Evolutionary conservation across 768 basidiomycete genomes (phyloP).

Genomic region (Leccinum sublutescens): DNA sequence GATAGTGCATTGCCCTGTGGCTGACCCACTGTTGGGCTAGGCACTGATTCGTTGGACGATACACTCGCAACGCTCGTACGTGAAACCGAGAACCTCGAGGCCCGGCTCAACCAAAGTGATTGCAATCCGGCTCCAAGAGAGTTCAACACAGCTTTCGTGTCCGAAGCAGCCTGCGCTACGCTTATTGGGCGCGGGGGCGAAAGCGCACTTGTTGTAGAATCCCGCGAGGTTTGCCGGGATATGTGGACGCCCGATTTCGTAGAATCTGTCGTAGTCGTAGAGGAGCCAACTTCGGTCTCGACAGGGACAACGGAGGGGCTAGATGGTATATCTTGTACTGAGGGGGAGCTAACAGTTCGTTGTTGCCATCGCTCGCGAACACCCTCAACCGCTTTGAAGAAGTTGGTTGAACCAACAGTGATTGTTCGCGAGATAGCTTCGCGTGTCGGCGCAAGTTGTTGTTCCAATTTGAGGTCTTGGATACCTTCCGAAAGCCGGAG

Average conservation of each 20-base stretch:
- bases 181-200: constrained; percentile 25
- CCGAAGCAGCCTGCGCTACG: constrained; percentile 32
- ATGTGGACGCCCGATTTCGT: constrained; percentile 15
- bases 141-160: constrained; percentile 35
- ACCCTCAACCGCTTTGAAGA: constrained; percentile 90
- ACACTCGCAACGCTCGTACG: constrained; percentile 28
- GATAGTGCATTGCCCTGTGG: constrained; percentile 1
- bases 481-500: constrained; percentile 90
- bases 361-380: constrained; percentile 73
- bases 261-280: constrained; percentile 11
- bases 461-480: constrained; percentile 89
- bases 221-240: constrained; percentile 25
- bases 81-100: constrained; percentile 39
- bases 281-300: constrained; percentile 29
- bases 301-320: constrained; percentile 24
- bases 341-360: constrained; percentile 31
- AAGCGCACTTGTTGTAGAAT: constrained; percentile 18
- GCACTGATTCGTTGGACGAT: constrained; percentile 22
- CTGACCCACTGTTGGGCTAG: constrained; percentile 11
- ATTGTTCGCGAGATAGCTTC: constrained; percentile 84
- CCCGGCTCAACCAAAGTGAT: constrained; percentile 44
- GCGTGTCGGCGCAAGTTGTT: constrained; percentile 89
- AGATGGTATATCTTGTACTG: constrained; percentile 22
- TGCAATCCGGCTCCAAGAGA: constrained; percentile 48
- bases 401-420: constrained; percentile 68